These are phyloP conservation scores for Phycomyces blakesleeanus DNA, from an alignment of 192 early-diverging fungal genomes.

Conservation along the genomic window DNA sequence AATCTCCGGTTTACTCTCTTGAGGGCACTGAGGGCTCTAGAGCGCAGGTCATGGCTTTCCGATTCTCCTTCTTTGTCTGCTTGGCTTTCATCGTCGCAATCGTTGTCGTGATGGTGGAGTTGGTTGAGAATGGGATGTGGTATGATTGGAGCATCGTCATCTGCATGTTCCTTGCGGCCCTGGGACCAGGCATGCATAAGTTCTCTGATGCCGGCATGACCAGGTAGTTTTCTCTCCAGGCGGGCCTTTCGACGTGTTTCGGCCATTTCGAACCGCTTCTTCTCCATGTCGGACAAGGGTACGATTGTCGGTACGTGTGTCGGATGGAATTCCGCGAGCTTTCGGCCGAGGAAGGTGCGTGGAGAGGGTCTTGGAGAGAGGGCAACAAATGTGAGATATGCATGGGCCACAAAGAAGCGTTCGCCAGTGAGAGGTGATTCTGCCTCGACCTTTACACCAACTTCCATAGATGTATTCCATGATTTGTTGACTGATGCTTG, in stretches of 20 bases:
- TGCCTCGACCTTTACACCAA: constrained; percentile 61
- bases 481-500: constrained; percentile 62
- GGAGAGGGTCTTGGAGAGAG: constrained; percentile 30
- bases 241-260: constrained; percentile 47
- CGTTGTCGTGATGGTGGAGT: constrained; percentile 11
- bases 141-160: constrained; percentile 19
- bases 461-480: constrained; percentile 73
- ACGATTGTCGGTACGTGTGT: constrained; percentile 49
- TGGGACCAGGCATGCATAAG: constrained; percentile 44
- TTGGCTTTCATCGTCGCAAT: no score
- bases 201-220: constrained; percentile 35
- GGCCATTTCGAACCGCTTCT: constrained; percentile 53
- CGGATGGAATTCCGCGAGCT: constrained; percentile 10
- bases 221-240: constrained; percentile 32
- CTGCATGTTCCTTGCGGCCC: constrained; percentile 20
- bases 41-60: background rate
- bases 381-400: constrained; percentile 65
- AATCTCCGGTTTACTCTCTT: constrained; percentile 9
- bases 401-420: constrained; percentile 56
- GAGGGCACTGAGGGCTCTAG: background rate
- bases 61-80: background rate
- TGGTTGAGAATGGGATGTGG: constrained; percentile 25
- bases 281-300: constrained; percentile 48
- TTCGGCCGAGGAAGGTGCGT: constrained; percentile 22
- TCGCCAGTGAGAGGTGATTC: constrained; percentile 58